phyloP scores from a whole-genome alignment of 352 stramenopile genomes.

The Pythium volutum region DNA sequence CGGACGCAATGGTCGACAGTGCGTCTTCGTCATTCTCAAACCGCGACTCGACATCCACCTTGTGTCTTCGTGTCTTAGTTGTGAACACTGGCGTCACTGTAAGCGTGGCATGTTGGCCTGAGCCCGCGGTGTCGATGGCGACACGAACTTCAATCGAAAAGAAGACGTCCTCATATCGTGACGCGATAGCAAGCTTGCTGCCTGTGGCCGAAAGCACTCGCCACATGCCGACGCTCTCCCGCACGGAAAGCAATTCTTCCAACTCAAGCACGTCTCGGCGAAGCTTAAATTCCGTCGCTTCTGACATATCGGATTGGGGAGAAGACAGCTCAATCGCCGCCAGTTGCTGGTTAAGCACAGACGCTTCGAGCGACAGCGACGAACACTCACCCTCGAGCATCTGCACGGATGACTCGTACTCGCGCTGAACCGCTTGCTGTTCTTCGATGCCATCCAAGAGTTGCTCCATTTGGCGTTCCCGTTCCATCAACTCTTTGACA shows the following conservation, averaged over 20 bases:
- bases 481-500: slow-evolving; percentile 68
- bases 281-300: slow-evolving; percentile 7
- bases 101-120: neutral
- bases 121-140: neutral
- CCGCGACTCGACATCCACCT: neutral
- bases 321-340: neutral
- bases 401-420: slow-evolving; percentile 57
- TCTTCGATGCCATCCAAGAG: slow-evolving; percentile 79
- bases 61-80: slow-evolving; percentile 10
- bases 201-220: slow-evolving; percentile 12
- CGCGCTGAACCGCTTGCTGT: slow-evolving; percentile 58
- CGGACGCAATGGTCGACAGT: slow-evolving; percentile 13
- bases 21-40: slow-evolving; percentile 7
- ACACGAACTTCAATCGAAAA: slow-evolving; percentile 23
- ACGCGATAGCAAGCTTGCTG: slow-evolving; percentile 4
- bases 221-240: slow-evolving; percentile 23
- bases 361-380: slow-evolving; percentile 61
- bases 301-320: neutral
- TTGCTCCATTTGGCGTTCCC: slow-evolving; percentile 63
- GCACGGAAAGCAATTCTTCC: slow-evolving; percentile 23
- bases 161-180: slow-evolving; percentile 21
- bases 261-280: slow-evolving; percentile 18
- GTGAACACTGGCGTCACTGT: slow-evolving; percentile 8
- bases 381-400: slow-evolving; percentile 57
- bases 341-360: slow-evolving; percentile 55